phyloP scores from a whole-genome alignment of 2,329 filamentous ascomycete species.

The Hymenoscyphus fraxineus region DNA sequence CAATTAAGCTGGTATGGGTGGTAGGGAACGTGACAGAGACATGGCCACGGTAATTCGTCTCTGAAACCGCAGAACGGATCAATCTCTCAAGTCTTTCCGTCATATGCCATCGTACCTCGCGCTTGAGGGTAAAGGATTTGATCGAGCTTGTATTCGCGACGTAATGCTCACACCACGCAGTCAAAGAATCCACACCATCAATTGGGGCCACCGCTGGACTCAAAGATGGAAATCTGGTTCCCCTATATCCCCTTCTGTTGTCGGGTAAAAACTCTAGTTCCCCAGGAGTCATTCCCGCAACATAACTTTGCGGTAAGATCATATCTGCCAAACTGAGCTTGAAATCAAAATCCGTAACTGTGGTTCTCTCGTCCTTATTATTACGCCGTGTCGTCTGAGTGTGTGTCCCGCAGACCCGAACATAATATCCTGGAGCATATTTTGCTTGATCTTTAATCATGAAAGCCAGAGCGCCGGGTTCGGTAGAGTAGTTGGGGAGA shows the following conservation, averaged over 20 bases:
- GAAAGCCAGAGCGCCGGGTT: constrained; percentile 21
- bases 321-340: constrained; percentile 56
- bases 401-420: constrained; percentile 34
- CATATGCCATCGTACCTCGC: constrained; percentile 59
- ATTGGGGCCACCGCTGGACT: constrained; percentile 42
- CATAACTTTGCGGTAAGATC: constrained; percentile 47
- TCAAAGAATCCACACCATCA: constrained; percentile 16
- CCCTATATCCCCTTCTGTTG: constrained; percentile 60
- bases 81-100: constrained; percentile 47
- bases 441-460: constrained; percentile 30
- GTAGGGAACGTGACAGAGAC: constrained; percentile 57
- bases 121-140: constrained; percentile 52
- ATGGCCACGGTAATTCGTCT: constrained; percentile 65
- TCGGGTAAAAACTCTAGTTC: constrained; percentile 52
- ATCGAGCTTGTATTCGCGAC: constrained; percentile 55
- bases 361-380: constrained; percentile 43
- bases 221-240: constrained; percentile 52
- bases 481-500: constrained; percentile 29
- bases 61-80: constrained; percentile 54
- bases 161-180: constrained; percentile 63
- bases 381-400: constrained; percentile 23
- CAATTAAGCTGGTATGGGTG: constrained; percentile 52
- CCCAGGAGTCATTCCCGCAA: constrained; percentile 34
- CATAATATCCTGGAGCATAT: constrained; percentile 29
- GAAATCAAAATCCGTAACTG: constrained; percentile 57